Base-by-base conservation (phyloP, 306 rosid genomes). In the Acacia melanoxylon region DNA sequence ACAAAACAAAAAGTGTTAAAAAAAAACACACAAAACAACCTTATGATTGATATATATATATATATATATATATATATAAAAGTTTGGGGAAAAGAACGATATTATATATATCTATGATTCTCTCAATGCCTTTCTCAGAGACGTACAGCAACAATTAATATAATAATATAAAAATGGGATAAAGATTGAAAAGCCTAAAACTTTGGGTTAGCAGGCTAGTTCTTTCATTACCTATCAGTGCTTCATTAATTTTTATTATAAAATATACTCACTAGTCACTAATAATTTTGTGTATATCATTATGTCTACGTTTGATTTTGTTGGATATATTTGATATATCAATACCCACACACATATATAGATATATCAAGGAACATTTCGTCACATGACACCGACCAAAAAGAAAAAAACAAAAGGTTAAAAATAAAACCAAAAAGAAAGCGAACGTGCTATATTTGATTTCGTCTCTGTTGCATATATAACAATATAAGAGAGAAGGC, bases 181-280 rank as follows among this genome's bases (percentile, higher is more conserved):
- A 69, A 75, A 80, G 61, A 69, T 79, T 45, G 44, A 51, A 44
- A 79, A 31, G 52, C 40, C 44, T 75, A 52, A 48, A 79, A 68
- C 68, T 79, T 44, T 20, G 83, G 45, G 68, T 56, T 13, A 42
- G 27, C 58, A 66, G 41, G 65, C 67, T 13, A 29, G 41, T 48
- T 54, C 77, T 58, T 46, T 74, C 44, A 61, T 58, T 44, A 22
- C 8, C 25, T 58, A 58, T 58, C 5, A 10, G 67, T 61, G 20
- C 63, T n/a, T n/a, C 45, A 44, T 44, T 4, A 37, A 37, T 51
- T 40, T 33, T 52, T 66, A 74, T 20, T 17, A 52, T 42, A 42
- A 40, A 19, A 68, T 46, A 59, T 72, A 19, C 66, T 37, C 15
- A 12, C 9, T 48, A 24, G 40, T 54, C 15, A 8, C 9, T 48